Evolutionary conservation across 495 filamentous ascomycete species (phyloP), one percentile per base, ranked within the genome.

Genomic region (Aspergillus heteromorphus): DNA sequence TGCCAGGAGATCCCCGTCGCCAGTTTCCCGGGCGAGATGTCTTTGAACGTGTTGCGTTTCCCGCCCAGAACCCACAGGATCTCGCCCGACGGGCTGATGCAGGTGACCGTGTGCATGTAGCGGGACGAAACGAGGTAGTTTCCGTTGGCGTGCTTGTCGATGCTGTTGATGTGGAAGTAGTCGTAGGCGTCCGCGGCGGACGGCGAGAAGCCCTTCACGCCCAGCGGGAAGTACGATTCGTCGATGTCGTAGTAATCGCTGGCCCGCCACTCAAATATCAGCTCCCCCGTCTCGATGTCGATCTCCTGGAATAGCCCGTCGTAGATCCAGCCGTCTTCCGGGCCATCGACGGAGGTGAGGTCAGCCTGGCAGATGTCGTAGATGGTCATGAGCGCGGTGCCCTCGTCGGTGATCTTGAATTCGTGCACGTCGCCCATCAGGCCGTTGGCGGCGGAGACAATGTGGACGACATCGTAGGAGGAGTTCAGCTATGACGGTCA

Each of bases 131-230:
- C 68, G 4, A 84, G 59, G 53, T 82, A 84, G 49, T 75, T 74
- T 6, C 81, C 79, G 7, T 73, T n/a, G 4, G 60, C 53, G 55
- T 77, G 65, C 60, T 82, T 81, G 65, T 83, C 81, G 48, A 84
- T 72, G 42, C 76, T 79, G 63, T 83, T 82, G 55, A 84, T 73
- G 56, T 83, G 80, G 63, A 79, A 82, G 60, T 78, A 82, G 57
- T 84, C 79, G 36, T 56, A 72, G 16, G 58, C 53, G 8, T 51
- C 49, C n/a, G 45, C 57, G 10, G 51, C 18, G 7, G 53, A 56
- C 18, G 57, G 55, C 36, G 59, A 57, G 30, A 54, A 19, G 2
- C 69, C 65, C n/a, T 49, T 54, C n/a, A 62, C 43, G 7, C 23
- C 45, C n/a, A 69, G 16, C 3, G 55, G 50, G 23, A 61, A 42